Evolutionary conservation across 1,139 yeast species (phyloP).

Genomic region (Sugiyamaella pinicola): DNA sequence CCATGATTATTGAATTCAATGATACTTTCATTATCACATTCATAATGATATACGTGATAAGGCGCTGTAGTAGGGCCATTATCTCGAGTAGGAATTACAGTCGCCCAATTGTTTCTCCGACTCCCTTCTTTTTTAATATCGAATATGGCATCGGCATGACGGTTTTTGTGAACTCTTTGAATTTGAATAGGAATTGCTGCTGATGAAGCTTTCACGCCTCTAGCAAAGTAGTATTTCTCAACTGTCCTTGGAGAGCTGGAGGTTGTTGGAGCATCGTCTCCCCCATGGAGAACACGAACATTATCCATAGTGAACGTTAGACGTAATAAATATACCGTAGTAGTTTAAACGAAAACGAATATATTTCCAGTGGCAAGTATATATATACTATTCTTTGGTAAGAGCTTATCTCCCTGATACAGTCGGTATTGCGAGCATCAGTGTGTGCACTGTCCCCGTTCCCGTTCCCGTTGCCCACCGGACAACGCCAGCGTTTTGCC

Average conservation of each 20-base stretch:
- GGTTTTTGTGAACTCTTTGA: constrained; percentile 27
- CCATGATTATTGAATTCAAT: constrained; percentile 17
- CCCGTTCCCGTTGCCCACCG: not conserved
- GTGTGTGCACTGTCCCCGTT: not conserved
- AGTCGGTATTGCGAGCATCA: not conserved
- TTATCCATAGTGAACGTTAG: constrained; percentile 11
- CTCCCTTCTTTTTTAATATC: constrained; percentile 24
- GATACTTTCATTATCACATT: constrained; percentile 14
- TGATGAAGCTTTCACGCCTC: constrained; percentile 20
- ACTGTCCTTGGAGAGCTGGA: constrained; percentile 1
- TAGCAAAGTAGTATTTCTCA: constrained; percentile 29
- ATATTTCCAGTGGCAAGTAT: too few species aligned
- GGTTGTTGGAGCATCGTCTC: constrained; percentile 4
- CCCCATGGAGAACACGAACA: constrained; percentile 15
- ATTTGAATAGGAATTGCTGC: constrained; percentile 26
- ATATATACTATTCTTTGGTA: not conserved
- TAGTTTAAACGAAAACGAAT: too few species aligned
- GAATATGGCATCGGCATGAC: constrained; percentile 31
- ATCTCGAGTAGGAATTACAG: not conserved
- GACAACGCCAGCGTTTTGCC: not conserved
- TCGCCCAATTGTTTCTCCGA: constrained; percentile 11
- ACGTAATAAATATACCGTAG: too few species aligned
- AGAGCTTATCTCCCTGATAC: not conserved
- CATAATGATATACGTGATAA: constrained; percentile 22
- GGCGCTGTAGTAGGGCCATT: constrained; percentile 2